phyloP scores from a whole-genome alignment of 805 yeast species.

The Metschnikowia amazonensis region DNA sequence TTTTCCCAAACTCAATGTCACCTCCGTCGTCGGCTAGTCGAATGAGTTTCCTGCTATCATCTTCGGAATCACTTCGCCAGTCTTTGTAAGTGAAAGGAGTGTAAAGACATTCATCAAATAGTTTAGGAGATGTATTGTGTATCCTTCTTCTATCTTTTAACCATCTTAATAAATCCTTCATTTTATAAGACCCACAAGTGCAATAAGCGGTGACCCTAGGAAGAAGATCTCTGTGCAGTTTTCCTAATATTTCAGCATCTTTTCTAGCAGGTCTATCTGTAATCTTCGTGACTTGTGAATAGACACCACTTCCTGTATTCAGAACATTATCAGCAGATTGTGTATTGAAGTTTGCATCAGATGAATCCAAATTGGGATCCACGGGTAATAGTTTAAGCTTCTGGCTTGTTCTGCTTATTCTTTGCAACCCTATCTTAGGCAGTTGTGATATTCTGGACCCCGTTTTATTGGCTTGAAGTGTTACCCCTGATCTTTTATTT shows the following conservation, averaged over 20 bases:
- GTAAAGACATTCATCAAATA: constrained; percentile 92
- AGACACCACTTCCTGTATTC: constrained; percentile 47
- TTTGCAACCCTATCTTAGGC: constrained; percentile 62
- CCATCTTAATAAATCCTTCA: constrained; percentile 86
- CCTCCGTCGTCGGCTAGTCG: constrained; percentile 93
- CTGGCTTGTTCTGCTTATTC: constrained; percentile 71
- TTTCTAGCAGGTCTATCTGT: constrained; percentile 85
- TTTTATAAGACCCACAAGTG: constrained; percentile 86
- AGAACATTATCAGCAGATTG: constrained; percentile 32
- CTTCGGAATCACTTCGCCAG: constrained; percentile 56
- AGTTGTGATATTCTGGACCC: constrained; percentile 30
- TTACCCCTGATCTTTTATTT: constrained; percentile 9
- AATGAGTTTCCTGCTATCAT: constrained; percentile 43
- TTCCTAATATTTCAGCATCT: constrained; percentile 92
- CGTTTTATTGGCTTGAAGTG: constrained; percentile 23
- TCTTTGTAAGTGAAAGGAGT: constrained; percentile 84
- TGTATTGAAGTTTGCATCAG: constrained; percentile 16
- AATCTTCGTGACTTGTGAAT: constrained; percentile 79
- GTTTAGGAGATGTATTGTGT: constrained; percentile 76
- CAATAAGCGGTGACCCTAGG: constrained; percentile 97
- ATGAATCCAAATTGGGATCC: constrained; percentile 32
- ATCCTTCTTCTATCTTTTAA: constrained; percentile 69
- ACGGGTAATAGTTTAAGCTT: constrained; percentile 70
- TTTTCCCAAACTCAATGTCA: constrained; percentile 80
- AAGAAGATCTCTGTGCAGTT: constrained; percentile 73